Conservation (phyloP, 2,329 filamentous ascomycete genomes). For the Hirsutella rhossiliensis region DNA sequence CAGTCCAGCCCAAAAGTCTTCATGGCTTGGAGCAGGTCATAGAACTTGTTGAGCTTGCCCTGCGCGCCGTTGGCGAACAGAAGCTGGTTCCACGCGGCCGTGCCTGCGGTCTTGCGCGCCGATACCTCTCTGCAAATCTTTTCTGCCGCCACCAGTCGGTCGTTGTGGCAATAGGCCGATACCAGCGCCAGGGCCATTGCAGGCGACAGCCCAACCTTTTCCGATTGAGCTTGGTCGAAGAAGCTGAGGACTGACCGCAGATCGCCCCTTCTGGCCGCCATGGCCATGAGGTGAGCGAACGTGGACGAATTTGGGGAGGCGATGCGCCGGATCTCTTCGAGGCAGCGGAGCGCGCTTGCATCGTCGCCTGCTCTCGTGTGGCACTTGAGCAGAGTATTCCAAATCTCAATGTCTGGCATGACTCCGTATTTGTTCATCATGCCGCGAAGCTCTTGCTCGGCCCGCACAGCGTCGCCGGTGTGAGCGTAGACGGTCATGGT, state of each 20-base stretch:
- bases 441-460: slow-evolving; percentile 48
- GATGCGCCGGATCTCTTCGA: slow-evolving; percentile 42
- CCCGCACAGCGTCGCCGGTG: slow-evolving; percentile 48
- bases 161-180: slow-evolving; percentile 46
- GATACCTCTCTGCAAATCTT: slow-evolving; percentile 36
- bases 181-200: slow-evolving; percentile 55
- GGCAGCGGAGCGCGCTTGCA: slow-evolving; percentile 50
- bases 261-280: slow-evolving; percentile 62
- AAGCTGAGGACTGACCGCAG: slow-evolving; percentile 55
- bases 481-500: slow-evolving; percentile 62
- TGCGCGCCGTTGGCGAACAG: slow-evolving; percentile 56
- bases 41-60: slow-evolving; percentile 37
- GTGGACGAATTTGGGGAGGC: slow-evolving; percentile 48
- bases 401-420: slow-evolving; percentile 46
- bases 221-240: slow-evolving; percentile 47
- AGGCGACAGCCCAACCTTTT: slow-evolving; percentile 35
- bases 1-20: slow-evolving; percentile 31
- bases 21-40: slow-evolving; percentile 38
- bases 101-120: slow-evolving; percentile 35
- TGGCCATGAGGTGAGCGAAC: slow-evolving; percentile 61
- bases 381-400: slow-evolving; percentile 68
- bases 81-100: slow-evolving; percentile 68
- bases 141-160: slow-evolving; percentile 22
- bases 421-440: slow-evolving; percentile 44
- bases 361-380: slow-evolving; percentile 56